Conservation (phyloP, 1,139 yeast genomes). For the Entelexis sorbosivorans region DNA sequence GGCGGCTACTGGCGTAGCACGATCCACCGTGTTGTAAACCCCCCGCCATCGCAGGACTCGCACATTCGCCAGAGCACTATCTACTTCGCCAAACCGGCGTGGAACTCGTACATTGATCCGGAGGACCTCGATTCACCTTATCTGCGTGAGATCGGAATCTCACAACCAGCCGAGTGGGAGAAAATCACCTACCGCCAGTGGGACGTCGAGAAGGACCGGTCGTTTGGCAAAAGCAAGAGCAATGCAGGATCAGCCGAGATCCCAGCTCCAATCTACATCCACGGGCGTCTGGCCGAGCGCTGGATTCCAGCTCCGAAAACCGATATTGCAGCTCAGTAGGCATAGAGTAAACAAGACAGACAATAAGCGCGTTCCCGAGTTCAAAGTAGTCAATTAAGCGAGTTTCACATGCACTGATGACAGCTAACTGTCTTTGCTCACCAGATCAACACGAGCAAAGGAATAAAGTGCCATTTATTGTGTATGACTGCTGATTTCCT, state of each 20-base stretch:
- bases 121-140: slow-evolving; percentile 35
- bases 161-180: slow-evolving; percentile 35
- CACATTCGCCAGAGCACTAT: slow-evolving; percentile 37
- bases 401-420: too few species aligned
- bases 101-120: slow-evolving; percentile 34
- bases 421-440: too few species aligned
- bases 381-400: too few species aligned
- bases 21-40: slow-evolving; percentile 37
- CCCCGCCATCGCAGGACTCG: slow-evolving; percentile 37
- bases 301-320: slow-evolving; percentile 26
- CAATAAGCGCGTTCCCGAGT: too few species aligned
- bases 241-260: slow-evolving; percentile 33
- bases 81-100: slow-evolving; percentile 37
- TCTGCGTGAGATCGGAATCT: slow-evolving; percentile 31
- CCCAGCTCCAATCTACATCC: slow-evolving; percentile 33
- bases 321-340: neutral
- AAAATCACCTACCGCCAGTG: slow-evolving; percentile 33
- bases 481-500: too few species aligned
- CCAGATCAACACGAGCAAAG: too few species aligned
- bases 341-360: too few species aligned
- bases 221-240: slow-evolving; percentile 33
- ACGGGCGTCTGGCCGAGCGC: slow-evolving; percentile 37
- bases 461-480: too few species aligned
- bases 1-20: slow-evolving; percentile 43
- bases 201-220: slow-evolving; percentile 37